phyloP scores from a whole-genome alignment of 805 yeast genomes.

The Barnettozyma sucrosica region DNA sequence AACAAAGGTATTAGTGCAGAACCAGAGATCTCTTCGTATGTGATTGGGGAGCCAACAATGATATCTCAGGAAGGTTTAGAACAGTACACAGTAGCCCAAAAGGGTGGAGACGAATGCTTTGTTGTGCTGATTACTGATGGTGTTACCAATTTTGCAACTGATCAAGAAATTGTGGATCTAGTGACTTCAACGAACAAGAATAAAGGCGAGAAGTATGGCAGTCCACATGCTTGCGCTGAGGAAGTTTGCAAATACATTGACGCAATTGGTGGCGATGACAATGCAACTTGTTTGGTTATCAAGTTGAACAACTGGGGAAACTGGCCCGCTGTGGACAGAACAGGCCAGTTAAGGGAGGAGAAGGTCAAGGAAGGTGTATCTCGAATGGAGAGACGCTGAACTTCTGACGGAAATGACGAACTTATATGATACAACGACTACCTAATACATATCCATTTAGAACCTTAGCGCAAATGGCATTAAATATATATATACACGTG shows the following conservation, averaged over 20 bases:
- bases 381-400: slow-evolving; percentile 19
- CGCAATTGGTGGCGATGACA: slow-evolving; percentile 87
- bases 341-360: slow-evolving; percentile 76
- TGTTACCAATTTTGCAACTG: slow-evolving; percentile 69
- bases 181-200: slow-evolving; percentile 65
- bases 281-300: slow-evolving; percentile 86
- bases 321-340: slow-evolving; percentile 81
- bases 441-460: not conserved
- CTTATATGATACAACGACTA: not conserved
- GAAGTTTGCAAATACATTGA: slow-evolving; percentile 82
- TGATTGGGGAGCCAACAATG: slow-evolving; percentile 55
- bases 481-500: slow-evolving; percentile 3
- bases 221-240: slow-evolving; percentile 80
- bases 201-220: slow-evolving; percentile 45
- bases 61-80: slow-evolving; percentile 26
- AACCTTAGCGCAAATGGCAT: not conserved
- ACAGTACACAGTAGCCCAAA: slow-evolving; percentile 23
- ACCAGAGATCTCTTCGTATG: slow-evolving; percentile 72
- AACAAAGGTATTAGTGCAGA: slow-evolving; percentile 84
- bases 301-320: slow-evolving; percentile 88
- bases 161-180: slow-evolving; percentile 88
- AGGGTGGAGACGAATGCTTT: slow-evolving; percentile 84
- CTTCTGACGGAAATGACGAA: not conserved
- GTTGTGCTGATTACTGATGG: slow-evolving; percentile 85
- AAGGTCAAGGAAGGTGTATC: slow-evolving; percentile 42